Percentiles rank a stretch among this genome's conserved stretches.
These are phyloP conservation scores for Selenicereus undatus DNA, from an alignment of 148 eudicot species.

Conservation along the genomic window DNA sequence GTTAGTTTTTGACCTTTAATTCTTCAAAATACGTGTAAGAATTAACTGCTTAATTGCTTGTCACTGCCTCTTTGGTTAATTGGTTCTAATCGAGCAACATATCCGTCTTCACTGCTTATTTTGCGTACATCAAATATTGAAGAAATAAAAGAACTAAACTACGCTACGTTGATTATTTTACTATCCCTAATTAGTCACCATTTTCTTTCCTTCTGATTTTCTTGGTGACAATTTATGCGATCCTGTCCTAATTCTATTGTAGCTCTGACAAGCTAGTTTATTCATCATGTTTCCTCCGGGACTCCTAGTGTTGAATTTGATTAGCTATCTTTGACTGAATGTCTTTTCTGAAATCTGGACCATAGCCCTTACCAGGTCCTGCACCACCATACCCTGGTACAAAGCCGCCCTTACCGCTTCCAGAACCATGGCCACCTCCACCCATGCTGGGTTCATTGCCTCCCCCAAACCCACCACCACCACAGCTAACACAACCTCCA, in stretches of 20 bases:
- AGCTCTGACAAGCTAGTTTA: neutral
- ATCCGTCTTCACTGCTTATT: neutral
- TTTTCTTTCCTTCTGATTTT: neutral
- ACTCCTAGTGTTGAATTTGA: neutral
- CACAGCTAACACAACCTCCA: conserved; percentile 17
- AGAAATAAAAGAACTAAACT: conserved; percentile 1
- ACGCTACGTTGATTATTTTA: neutral
- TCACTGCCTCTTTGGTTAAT: neutral
- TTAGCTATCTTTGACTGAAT: conserved; percentile 9
- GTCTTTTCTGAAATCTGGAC: conserved; percentile 8
- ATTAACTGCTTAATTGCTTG: neutral
- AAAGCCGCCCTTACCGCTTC: conserved; percentile 15
- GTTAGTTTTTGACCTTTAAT: neutral
- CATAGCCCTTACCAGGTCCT: conserved; percentile 8
- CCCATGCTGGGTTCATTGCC: conserved; percentile 11
- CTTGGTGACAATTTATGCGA: neutral
- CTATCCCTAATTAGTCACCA: neutral
- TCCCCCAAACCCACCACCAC: conserved; percentile 1
- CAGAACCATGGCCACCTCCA: neutral
- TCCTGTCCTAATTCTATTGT: neutral
- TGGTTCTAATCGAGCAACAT: neutral
- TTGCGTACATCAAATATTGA: conserved; percentile 6
- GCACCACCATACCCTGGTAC: conserved; percentile 18
- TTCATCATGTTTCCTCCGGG: neutral
- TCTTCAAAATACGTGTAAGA: neutral